Conservation (phyloP, 2,329 filamentous ascomycete species). For the Sarocladiaceae sp. region DNA sequence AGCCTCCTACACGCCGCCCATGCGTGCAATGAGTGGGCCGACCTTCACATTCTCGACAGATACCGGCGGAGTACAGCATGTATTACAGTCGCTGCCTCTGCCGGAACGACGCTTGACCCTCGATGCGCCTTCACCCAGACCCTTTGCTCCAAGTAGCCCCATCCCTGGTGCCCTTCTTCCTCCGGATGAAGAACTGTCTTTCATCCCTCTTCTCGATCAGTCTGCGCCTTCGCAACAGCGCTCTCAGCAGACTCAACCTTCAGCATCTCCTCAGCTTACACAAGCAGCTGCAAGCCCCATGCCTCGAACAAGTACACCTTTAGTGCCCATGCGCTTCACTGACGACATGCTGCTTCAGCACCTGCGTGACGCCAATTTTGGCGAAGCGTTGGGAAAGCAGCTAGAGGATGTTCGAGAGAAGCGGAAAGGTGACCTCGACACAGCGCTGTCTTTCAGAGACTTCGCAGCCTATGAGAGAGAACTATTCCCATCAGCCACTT, state of each 20-base stretch:
- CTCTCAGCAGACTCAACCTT: conserved; percentile 5
- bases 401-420: conserved; percentile 29
- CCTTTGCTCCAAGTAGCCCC: background rate
- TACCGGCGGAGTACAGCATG: conserved; percentile 8
- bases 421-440: conserved; percentile 26
- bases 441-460: conserved; percentile 22
- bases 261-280: conserved; percentile 15
- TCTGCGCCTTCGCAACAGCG: background rate
- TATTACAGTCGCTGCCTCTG: conserved; percentile 13
- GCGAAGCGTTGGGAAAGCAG: conserved; percentile 29
- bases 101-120: conserved; percentile 21
- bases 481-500: conserved; percentile 41
- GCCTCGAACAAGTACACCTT: conserved; percentile 10
- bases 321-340: conserved; percentile 24
- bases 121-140: conserved; percentile 20
- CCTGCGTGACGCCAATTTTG: conserved; percentile 34
- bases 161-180: conserved; percentile 9
- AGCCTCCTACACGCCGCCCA: conserved; percentile 20
- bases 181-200: conserved; percentile 24
- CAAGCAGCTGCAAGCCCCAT: conserved; percentile 13
- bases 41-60: conserved; percentile 13
- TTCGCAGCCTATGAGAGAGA: conserved; percentile 31
- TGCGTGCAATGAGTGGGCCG: conserved; percentile 19
- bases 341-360: conserved; percentile 37
- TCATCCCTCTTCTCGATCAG: conserved; percentile 24